phyloP scores from a whole-genome alignment of 345 rosid species.

The Kandelia obovata region DNA sequence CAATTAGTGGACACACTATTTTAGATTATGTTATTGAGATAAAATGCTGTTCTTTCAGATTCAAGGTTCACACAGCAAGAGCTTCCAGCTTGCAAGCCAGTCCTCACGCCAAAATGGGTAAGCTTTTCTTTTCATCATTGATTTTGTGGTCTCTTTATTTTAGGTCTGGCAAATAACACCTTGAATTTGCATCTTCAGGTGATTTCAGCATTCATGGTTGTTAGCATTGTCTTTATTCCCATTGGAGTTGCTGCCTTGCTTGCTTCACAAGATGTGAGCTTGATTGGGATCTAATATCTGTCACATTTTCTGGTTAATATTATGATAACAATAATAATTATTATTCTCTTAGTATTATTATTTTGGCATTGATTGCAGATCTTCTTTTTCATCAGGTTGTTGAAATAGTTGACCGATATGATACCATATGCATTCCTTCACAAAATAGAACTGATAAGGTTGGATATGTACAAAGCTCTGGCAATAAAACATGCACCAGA shows the following conservation, averaged over 20 bases:
- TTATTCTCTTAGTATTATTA: background rate
- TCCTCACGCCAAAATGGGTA: conserved; percentile 94
- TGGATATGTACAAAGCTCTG: conserved; percentile 53
- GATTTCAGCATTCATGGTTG: conserved; percentile 78
- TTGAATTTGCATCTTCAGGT: conserved; percentile 46
- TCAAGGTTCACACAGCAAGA: conserved; percentile 94
- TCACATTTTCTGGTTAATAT: background rate
- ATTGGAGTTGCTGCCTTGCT: conserved; percentile 84
- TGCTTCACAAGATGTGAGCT: conserved; percentile 83
- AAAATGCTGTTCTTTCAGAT: conserved; percentile 42
- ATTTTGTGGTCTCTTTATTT: background rate
- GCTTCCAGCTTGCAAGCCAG: conserved; percentile 98
- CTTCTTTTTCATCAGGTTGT: conserved; percentile 57
- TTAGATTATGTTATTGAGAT: background rate
- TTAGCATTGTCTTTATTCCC: conserved; percentile 86
- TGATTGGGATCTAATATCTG: background rate
- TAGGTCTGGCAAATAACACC: background rate
- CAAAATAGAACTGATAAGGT: conserved; percentile 45
- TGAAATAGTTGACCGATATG: conserved; percentile 84
- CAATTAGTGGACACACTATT: background rate
- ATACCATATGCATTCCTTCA: conserved; percentile 55
- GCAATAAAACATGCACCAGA: conserved; percentile 50
- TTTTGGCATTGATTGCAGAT: conserved; percentile 8
- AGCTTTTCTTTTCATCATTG: conserved; percentile 3
- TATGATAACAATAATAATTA: background rate